phyloP scores from a whole-genome alignment of 2,329 filamentous ascomycete species.

The Colletotrichum cereale region DNA sequence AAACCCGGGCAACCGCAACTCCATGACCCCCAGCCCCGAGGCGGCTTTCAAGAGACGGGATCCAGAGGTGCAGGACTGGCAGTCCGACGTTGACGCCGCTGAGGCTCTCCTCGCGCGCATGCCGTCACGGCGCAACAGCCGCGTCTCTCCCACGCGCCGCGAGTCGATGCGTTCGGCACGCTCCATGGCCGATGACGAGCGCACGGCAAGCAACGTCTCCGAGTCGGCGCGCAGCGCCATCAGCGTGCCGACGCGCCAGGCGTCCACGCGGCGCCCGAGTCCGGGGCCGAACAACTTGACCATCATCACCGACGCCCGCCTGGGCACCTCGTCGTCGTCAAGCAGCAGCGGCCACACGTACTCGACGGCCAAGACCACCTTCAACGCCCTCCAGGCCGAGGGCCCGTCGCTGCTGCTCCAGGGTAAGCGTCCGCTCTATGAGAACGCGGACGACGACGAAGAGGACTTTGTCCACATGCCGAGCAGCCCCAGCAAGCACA shows the following conservation, averaged over 20 bases:
- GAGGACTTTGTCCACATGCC: conserved; percentile 51
- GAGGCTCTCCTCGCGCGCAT: conserved; percentile 64
- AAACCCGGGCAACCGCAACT: conserved; percentile 50
- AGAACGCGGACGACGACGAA: conserved; percentile 49
- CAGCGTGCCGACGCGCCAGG: conserved; percentile 50
- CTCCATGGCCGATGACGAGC: conserved; percentile 57
- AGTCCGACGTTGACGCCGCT: conserved; percentile 66
- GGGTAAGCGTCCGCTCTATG: conserved; percentile 13
- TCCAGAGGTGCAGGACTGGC: conserved; percentile 70
- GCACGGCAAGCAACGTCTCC: conserved; percentile 69
- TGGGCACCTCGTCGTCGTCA: conserved; percentile 49
- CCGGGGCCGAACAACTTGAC: conserved; percentile 34
- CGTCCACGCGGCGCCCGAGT: conserved; percentile 43
- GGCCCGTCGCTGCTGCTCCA: conserved; percentile 62
- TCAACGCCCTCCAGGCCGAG: conserved; percentile 65
- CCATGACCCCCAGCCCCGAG: conserved; percentile 58
- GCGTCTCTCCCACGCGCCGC: conserved; percentile 55
- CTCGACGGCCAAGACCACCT: conserved; percentile 67
- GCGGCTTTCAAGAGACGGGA: conserved; percentile 52
- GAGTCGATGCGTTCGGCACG: conserved; percentile 52
- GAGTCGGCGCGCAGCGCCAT: conserved; percentile 64
- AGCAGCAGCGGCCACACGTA: conserved; percentile 59
- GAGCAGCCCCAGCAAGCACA: conserved; percentile 69
- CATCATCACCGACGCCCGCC: conserved; percentile 40
- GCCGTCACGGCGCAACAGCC: conserved; percentile 50